These are phyloP conservation scores for Syzygium jambos DNA, from an alignment of 345 rosid genomes.

Conservation along the genomic window DNA sequence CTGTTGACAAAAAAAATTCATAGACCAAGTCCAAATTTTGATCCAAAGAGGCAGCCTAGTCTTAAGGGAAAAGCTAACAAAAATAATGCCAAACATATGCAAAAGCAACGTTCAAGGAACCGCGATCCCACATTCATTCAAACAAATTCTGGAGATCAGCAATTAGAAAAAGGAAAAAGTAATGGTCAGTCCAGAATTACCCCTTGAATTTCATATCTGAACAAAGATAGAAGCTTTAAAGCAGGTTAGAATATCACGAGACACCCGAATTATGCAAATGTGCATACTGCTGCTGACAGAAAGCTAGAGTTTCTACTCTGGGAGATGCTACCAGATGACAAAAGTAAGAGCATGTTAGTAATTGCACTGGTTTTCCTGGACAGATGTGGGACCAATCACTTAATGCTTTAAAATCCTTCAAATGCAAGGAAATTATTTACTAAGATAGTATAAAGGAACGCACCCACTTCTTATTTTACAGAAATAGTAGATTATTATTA, in stretches of 20 bases:
- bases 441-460: neutral
- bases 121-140: neutral
- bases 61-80: neutral
- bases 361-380: neutral
- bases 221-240: neutral
- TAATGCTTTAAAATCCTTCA: neutral
- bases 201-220: neutral
- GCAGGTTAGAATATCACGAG: neutral
- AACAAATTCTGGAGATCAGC: neutral
- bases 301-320: neutral
- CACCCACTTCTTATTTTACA: neutral
- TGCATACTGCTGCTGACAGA: neutral
- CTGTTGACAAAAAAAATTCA: neutral
- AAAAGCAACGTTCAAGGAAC: neutral
- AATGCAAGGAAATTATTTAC: neutral
- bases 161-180: neutral
- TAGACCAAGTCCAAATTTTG: neutral
- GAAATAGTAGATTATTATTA: neutral
- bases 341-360: neutral
- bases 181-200: neutral
- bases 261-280: neutral
- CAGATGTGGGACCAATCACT: neutral
- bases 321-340: neutral
- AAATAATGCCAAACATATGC: neutral
- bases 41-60: neutral